phyloP scores from a whole-genome alignment of 108 stramenopile species.

The Nitzschia sp. region DNA sequence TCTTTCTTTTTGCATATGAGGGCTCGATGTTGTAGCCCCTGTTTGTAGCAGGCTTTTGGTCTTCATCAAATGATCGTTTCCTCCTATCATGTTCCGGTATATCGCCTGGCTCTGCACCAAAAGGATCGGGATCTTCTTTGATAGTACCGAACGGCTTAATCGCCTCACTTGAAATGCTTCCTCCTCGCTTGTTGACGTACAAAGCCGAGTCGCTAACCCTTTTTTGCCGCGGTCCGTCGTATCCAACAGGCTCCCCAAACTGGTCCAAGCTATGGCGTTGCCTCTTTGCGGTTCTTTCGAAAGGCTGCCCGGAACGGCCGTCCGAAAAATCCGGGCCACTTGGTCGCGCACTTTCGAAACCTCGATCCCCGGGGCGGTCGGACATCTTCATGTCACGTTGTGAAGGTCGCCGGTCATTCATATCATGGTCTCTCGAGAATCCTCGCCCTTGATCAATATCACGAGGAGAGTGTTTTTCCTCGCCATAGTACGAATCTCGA shows the following conservation, averaged over 20 bases:
- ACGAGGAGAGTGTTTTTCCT: neutral
- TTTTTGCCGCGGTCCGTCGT: neutral
- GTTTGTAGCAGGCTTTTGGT: conserved; percentile 17
- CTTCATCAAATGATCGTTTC: conserved; percentile 27
- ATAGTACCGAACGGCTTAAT: conserved; percentile 6
- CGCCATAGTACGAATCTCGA: conserved; percentile 8
- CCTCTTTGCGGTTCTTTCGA: neutral
- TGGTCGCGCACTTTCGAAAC: neutral
- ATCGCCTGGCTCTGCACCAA: neutral
- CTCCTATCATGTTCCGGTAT: neutral
- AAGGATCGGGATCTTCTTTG: conserved; percentile 2
- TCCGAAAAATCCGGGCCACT: neutral
- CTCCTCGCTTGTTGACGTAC: neutral
- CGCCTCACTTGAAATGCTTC: neutral
- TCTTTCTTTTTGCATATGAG: conserved; percentile 22
- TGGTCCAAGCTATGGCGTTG: conserved; percentile 10
- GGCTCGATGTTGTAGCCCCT: conserved; percentile 38
- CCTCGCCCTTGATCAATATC: neutral
- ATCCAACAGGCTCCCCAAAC: conserved; percentile 2
- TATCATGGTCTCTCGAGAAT: conserved; percentile 1
- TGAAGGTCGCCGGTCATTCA: neutral
- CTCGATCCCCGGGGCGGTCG: neutral
- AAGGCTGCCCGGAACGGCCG: neutral
- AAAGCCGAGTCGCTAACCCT: conserved; percentile 8
- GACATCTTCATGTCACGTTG: neutral